These are phyloP conservation scores for Chenopodium berlandieri DNA, from an alignment of 148 eudicot species.

Conservation along the genomic window DNA sequence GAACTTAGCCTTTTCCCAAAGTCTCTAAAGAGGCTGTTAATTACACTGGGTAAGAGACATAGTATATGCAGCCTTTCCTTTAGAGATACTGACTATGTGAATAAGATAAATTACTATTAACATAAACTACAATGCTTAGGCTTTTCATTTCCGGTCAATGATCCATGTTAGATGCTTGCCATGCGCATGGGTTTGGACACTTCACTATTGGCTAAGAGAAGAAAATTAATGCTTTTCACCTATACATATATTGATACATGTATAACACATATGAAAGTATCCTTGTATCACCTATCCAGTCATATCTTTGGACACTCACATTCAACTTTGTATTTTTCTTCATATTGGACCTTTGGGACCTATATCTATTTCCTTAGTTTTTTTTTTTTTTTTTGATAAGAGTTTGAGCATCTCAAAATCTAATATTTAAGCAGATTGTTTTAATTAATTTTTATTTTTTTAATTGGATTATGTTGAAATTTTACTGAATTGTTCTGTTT, in stretches of 20 bases:
- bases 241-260: background rate
- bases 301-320: background rate
- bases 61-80: background rate
- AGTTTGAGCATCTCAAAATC: background rate
- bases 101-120: background rate
- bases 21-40: background rate
- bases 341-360: no score
- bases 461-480: background rate
- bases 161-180: background rate
- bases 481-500: conserved; percentile 6
- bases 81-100: background rate
- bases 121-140: background rate
- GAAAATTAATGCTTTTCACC: background rate
- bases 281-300: background rate
- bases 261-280: background rate
- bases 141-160: background rate
- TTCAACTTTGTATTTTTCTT: background rate
- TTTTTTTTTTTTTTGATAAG: background rate
- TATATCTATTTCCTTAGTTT: no score
- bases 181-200: background rate
- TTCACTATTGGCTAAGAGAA: background rate
- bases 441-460: background rate
- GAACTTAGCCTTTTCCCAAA: background rate
- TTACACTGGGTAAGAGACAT: background rate
- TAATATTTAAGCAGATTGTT: no score